These are phyloP conservation scores for Penicillium concentricum DNA, from an alignment of 2,329 filamentous ascomycete species.

Conservation along the genomic window DNA sequence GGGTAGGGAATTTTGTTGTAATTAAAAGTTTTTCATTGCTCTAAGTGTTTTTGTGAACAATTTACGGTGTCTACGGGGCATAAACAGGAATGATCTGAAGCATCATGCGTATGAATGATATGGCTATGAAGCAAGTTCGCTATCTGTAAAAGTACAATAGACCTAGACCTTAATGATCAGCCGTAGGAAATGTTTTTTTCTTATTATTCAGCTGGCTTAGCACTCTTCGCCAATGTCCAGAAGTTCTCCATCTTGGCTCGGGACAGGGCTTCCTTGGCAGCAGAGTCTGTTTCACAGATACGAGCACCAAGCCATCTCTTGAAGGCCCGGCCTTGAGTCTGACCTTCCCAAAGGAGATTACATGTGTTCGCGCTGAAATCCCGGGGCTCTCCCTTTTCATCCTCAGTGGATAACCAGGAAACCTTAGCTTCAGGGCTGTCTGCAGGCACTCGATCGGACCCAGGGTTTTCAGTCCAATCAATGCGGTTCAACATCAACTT, in stretches of 20 bases:
- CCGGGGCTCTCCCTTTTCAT: conserved; percentile 74
- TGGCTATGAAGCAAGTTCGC: conserved; percentile 5
- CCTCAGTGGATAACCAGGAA: conserved; percentile 74
- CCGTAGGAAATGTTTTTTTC: neutral
- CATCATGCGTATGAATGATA: conserved; percentile 3
- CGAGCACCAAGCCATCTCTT: conserved; percentile 79
- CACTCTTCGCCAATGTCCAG: conserved; percentile 82
- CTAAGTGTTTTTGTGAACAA: neutral
- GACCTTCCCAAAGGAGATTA: conserved; percentile 83
- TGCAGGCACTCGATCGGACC: conserved; percentile 58
- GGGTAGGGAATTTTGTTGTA: conserved; percentile 9
- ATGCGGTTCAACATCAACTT: conserved; percentile 93
- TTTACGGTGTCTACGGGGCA: neutral
- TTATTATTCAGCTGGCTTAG: conserved; percentile 39
- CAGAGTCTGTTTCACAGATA: conserved; percentile 88
- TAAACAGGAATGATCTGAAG: neutral
- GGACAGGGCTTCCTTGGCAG: conserved; percentile 76
- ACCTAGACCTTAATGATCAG: neutral
- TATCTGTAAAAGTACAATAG: conserved; percentile 7
- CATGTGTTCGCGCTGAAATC: conserved; percentile 82
- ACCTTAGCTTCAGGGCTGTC: conserved; percentile 63
- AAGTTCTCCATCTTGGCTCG: conserved; percentile 92
- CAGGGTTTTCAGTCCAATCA: conserved; percentile 88
- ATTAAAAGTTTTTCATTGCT: conserved; percentile 8
- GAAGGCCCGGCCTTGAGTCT: conserved; percentile 76